phyloP scores from a whole-genome alignment of 169 alveolate genomes.

The Babesia microti region DNA sequence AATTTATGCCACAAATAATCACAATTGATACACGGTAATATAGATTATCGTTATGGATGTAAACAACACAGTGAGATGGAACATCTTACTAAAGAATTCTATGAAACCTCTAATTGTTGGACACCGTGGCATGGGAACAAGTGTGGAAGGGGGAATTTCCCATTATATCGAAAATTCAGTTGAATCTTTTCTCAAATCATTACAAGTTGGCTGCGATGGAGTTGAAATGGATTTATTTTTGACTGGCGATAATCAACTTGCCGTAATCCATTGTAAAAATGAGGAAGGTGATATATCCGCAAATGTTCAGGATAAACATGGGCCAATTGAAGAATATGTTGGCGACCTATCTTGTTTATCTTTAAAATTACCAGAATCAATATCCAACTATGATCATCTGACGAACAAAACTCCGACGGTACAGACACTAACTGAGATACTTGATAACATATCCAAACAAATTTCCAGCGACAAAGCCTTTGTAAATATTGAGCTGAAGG shows the following conservation, averaged over 20 bases:
- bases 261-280: conserved; percentile 47
- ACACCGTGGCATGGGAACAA: conserved; percentile 62
- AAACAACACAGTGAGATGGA: neutral
- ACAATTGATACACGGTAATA: neutral
- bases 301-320: conserved; percentile 3
- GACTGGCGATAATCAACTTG: conserved; percentile 40
- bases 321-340: conserved; percentile 38
- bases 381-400: no score
- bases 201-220: conserved; percentile 43
- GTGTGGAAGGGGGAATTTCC: conserved; percentile 44
- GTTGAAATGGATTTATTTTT: conserved; percentile 56
- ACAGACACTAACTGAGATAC: no score
- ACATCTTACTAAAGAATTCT: neutral
- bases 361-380: no score
- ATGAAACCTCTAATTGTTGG: conserved; percentile 36
- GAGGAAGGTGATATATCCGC: neutral
- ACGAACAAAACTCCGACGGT: no score
- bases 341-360: conserved; percentile 5
- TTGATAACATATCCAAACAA: no score
- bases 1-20: neutral
- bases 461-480: conserved; percentile 12
- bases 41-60: neutral
- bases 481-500: conserved; percentile 41
- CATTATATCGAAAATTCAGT: conserved; percentile 51
- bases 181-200: conserved; percentile 39